Base-by-base conservation (phyloP, 2,329 filamentous ascomycete genomes). In the Sclerotinia nivalis region DNA sequence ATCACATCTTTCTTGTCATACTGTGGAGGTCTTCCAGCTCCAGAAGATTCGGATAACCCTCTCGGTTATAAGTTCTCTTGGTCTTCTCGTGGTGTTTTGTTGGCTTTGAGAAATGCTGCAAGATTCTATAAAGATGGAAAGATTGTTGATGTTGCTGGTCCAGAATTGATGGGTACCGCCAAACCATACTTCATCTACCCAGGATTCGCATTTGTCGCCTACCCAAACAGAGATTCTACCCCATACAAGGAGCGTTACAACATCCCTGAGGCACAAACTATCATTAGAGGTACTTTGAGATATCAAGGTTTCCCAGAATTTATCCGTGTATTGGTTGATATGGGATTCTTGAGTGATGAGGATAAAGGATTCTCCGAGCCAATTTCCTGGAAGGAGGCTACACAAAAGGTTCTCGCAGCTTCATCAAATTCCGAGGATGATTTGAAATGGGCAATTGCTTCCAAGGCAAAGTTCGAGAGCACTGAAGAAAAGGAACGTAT, bases 121-220 rank as follows among this genome's bases (percentile, higher is more conserved):
- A 93, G 87, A 76, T 94, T 88, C 84, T 95, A 89, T 82, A 83
- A 93, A 81, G 90, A 92, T 74, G 93, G 93, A 77, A 87, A 94
- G 83, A 81, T 91, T 73, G 87, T 91, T 75, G 85, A 89, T 69
- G 85, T 93, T 45, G 81, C 82, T 9, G 86, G 87, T 37, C 52
- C 59, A 74, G 91, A 94, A 55, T 86, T 97, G 72, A 98, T 97
- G 95, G 89, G 84, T 72, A 88, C 87, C 64, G 93, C 94, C 54
- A 95, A 96, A 86, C 92, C 93, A 64, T 97, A 97, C 86, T 89
- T 87, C 82, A 96, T 95, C 84, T 96, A 93, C 84, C 91, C 92
- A 49, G 70, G 70, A 22, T 97, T 89, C 80, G 90, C 91, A 66
- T 95, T 97, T 76, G 93, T 97, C 75, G 93, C 91, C 55, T 98